phyloP scores from a whole-genome alignment of 2,329 filamentous ascomycete genomes.

The Pseudopithomyces chartarum region DNA sequence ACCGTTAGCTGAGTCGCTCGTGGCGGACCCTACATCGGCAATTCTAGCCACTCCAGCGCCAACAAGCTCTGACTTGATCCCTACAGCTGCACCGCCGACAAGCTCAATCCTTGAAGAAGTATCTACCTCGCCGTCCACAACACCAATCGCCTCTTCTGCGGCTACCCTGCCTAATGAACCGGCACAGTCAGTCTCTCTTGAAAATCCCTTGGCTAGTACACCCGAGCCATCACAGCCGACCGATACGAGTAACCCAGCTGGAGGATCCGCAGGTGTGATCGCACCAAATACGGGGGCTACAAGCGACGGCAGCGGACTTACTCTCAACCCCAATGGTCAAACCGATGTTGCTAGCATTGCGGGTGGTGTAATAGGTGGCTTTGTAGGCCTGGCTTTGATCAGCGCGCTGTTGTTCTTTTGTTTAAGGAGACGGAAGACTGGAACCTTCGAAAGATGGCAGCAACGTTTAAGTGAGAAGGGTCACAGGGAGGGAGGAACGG shows the following conservation, averaged over 20 bases:
- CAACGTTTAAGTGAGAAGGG: constrained; percentile 24
- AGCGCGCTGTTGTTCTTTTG: constrained; percentile 39
- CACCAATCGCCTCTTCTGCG: constrained; percentile 12
- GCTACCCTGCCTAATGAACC: constrained; percentile 12
- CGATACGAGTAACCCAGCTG: constrained; percentile 19
- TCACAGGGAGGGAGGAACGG: constrained; percentile 12
- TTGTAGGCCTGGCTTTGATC: constrained; percentile 38
- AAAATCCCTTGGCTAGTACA: constrained; percentile 6
- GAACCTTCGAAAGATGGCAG: constrained; percentile 19
- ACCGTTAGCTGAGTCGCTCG: constrained; percentile 5
- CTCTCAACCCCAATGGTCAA: constrained; percentile 19
- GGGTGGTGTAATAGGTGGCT: constrained; percentile 42
- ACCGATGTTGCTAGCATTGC: constrained; percentile 38
- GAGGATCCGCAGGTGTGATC: constrained; percentile 35
- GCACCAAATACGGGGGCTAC: constrained; percentile 26
- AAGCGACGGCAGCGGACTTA: constrained; percentile 22
- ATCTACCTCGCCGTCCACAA: constrained; percentile 14
- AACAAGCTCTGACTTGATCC: constrained; percentile 38
- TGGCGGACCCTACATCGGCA: constrained; percentile 12
- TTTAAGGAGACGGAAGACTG: constrained; percentile 37
- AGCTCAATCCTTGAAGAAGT: constrained; percentile 17
- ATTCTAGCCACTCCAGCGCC: constrained; percentile 20
- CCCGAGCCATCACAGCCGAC: constrained; percentile 24
- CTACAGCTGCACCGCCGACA: constrained; percentile 29
- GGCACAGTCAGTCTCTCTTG: constrained; percentile 2